phyloP scores from a whole-genome alignment of 352 stramenopile species.

The Phytophthora fragariaefolia region DNA sequence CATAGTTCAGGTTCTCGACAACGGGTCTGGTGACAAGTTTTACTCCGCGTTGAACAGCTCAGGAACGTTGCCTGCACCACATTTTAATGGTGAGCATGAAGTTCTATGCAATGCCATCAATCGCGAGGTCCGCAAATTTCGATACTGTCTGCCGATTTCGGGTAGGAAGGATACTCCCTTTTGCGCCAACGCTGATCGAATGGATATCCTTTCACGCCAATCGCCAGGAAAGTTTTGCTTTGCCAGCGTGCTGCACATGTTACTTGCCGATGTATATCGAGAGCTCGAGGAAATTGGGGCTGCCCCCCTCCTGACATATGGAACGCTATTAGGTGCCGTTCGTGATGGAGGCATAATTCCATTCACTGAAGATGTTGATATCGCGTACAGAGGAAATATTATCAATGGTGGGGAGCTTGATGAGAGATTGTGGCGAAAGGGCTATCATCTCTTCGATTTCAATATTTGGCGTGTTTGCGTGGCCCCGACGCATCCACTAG shows the following conservation, averaged over 20 bases:
- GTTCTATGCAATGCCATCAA: slow-evolving; percentile 18
- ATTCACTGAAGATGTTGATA: slow-evolving; percentile 59
- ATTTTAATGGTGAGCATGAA: slow-evolving; percentile 26
- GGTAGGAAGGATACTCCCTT: slow-evolving; percentile 42
- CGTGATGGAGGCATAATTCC: slow-evolving; percentile 50
- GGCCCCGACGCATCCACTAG: slow-evolving; percentile 43
- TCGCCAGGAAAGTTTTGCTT: slow-evolving; percentile 43
- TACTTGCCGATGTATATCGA: slow-evolving; percentile 56
- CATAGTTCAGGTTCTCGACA: not conserved
- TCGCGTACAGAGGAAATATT: slow-evolving; percentile 38
- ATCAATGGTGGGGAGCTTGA: slow-evolving; percentile 20
- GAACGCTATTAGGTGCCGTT: slow-evolving; percentile 53
- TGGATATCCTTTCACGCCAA: slow-evolving; percentile 43
- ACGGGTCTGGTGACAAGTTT: slow-evolving; percentile 4
- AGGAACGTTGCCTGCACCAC: slow-evolving; percentile 9
- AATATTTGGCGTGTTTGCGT: slow-evolving; percentile 49
- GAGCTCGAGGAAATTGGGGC: slow-evolving; percentile 34
- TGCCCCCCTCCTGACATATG: slow-evolving; percentile 43
- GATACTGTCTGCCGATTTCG: slow-evolving; percentile 57
- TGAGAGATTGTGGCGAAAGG: slow-evolving; percentile 37
- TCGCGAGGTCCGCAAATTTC: not conserved
- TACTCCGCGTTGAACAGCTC: slow-evolving; percentile 12
- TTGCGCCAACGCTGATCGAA: slow-evolving; percentile 46
- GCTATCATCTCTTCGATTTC: slow-evolving; percentile 53
- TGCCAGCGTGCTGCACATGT: slow-evolving; percentile 53